Base-by-base conservation (phyloP, 2,329 filamentous ascomycete genomes). In the Neofusicoccum laricinum region DNA sequence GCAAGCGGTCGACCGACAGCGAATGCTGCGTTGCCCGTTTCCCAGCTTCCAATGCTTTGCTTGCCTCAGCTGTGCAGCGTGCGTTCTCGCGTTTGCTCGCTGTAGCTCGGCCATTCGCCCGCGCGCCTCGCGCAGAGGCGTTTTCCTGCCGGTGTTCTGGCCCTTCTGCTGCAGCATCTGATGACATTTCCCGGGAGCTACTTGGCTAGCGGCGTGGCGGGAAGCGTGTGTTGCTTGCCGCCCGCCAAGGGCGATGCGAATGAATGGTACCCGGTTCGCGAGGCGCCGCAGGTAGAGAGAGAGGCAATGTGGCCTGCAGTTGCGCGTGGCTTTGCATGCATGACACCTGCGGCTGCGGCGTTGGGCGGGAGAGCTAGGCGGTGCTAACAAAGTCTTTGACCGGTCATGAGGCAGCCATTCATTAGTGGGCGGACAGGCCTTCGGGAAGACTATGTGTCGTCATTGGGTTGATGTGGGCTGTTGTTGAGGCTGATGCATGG, bases 381-480 rank as follows among this genome's bases (percentile, higher is more conserved):
- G 11, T 11, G 36, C 36, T 15, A 38, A 7, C n/a, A 17, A 32
- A 25, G 11, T 43, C 19, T 10, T n/a, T 58, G 55, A 58, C 55
- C 55, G 55, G 55, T 58, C 55, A 58, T 58, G 40, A 45, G 55
- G 55, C 55, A 12, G 55, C 55, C 55, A 58, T 46, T 58, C 19
- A 36, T 17, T 14, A 19, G 19, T 2, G 11, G 21, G 17, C 10
- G 21, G 25, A 30, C 36, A 43, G 12, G 7, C 15, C 40, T 43
- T 43, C 40, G 15, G 19, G 32, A 34, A 14, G 10, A n/a, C 19
- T 38, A 17, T 17, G 40, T 58, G 55, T 58, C 55, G 55, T 58
- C 55, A 58, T 58, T 43, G 21, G 53, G 40, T 32, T 32, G 19
- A 38, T 12, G 4, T 5, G 25, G 12, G 14, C 17, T 57, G 4